These are phyloP conservation scores for Cladorrhinum sp. DNA, from an alignment of 2,329 filamentous ascomycete species.

Conservation along the genomic window DNA sequence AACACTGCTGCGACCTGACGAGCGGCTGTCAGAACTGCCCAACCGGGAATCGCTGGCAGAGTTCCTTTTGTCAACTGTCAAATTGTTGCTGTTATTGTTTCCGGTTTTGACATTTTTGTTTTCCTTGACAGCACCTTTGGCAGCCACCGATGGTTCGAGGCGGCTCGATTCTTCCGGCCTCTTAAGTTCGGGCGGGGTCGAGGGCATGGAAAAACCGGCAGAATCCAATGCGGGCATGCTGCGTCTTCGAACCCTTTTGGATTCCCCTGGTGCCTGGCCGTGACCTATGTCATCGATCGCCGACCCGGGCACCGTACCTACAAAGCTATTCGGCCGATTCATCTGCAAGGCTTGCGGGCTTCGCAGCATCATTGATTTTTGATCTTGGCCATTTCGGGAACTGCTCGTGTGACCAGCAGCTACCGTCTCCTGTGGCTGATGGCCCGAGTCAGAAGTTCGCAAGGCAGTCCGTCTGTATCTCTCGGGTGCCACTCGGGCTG, in stretches of 20 bases:
- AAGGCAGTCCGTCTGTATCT: slow-evolving; percentile 71
- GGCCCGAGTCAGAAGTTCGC: slow-evolving; percentile 50
- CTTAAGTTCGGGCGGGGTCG: slow-evolving; percentile 38
- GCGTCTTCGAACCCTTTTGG: slow-evolving; percentile 74
- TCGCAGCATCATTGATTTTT: slow-evolving; percentile 33
- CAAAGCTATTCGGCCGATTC: slow-evolving; percentile 52
- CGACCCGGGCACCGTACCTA: slow-evolving; percentile 45
- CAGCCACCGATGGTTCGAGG: slow-evolving; percentile 30
- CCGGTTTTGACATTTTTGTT: slow-evolving; percentile 38
- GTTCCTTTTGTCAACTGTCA: slow-evolving; percentile 33
- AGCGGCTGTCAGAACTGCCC: slow-evolving; percentile 63
- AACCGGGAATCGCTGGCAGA: slow-evolving; percentile 42
- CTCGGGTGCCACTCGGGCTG: slow-evolving; percentile 70
- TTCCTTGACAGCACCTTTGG: slow-evolving; percentile 38
- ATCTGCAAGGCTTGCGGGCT: slow-evolving; percentile 36
- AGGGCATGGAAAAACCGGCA: slow-evolving; percentile 39
- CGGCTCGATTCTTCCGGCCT: slow-evolving; percentile 36
- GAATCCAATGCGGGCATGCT: slow-evolving; percentile 70
- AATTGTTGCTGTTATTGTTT: slow-evolving; percentile 31
- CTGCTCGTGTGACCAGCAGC: slow-evolving; percentile 55
- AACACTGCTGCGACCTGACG: slow-evolving; percentile 49
- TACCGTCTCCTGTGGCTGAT: slow-evolving; percentile 41
- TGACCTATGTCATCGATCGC: slow-evolving; percentile 68
- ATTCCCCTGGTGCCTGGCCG: slow-evolving; percentile 58
- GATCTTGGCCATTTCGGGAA: slow-evolving; percentile 38